Conservation (phyloP, 163 green algal species). For the Volvox carteri region DNA sequence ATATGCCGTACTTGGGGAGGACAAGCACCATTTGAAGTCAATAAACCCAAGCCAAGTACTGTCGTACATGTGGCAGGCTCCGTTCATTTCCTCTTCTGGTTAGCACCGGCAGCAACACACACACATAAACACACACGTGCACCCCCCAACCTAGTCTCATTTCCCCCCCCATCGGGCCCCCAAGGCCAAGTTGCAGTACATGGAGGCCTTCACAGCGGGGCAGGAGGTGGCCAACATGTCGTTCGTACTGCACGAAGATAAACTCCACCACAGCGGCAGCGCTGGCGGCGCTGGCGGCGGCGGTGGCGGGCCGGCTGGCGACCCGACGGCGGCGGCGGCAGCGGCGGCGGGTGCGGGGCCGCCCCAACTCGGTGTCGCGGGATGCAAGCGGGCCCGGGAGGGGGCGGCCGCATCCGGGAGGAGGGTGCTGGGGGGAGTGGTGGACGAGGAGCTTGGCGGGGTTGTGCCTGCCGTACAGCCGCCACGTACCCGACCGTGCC, state of each 20-base stretch:
- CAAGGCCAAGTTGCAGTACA: conserved; percentile 46
- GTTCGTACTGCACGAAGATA: conserved; percentile 42
- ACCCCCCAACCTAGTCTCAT: neutral
- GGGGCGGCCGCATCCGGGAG: neutral
- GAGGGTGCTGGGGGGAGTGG: neutral
- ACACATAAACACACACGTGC: neutral
- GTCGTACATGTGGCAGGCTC: neutral
- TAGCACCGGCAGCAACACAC: neutral
- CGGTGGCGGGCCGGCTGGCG: neutral
- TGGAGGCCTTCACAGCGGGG: neutral
- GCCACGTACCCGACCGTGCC: neutral
- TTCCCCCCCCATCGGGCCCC: too few relatives aligned
- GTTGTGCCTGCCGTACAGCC: conserved; percentile 37
- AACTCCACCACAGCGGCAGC: conserved; percentile 27
- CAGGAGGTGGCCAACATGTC: conserved; percentile 19
- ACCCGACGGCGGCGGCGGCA: neutral
- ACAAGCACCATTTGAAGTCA: neutral
- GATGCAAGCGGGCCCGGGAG: neutral
- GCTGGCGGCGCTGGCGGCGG: neutral
- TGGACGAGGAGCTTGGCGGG: conserved; percentile 19
- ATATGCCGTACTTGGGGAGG: neutral
- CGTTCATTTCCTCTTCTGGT: neutral
- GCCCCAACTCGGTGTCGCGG: neutral
- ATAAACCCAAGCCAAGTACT: neutral
- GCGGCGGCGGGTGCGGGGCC: neutral